Base-by-base conservation (phyloP, 148 eudicot species). In the Chenopodium quinoa region DNA sequence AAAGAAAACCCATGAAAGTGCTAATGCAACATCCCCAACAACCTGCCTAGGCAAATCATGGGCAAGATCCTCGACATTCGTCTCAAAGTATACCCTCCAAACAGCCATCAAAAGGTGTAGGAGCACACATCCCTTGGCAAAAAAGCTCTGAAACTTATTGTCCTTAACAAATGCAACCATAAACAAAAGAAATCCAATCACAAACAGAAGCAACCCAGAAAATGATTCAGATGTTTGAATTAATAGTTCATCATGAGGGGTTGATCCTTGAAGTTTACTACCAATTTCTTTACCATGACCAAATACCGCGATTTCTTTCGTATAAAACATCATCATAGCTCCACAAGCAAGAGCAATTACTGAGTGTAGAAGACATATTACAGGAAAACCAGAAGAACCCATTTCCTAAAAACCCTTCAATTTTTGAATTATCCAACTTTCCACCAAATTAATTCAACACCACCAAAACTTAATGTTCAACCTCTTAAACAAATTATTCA, bases 131-230 rank as follows among this genome's bases (percentile, higher is more conserved):
- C 98, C 98, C 77, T 85, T 92, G 7, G 98, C 97, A 52, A 95
- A 95, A 79, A 92, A 93, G 83, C 88, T 80, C 66, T 95, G 97
- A 82, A 95, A 95, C 63, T 88, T 83, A 34, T 75, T 81, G 63
- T 95, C 98, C 80, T 91, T 88, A 25, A 95, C 91, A 78, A 95
- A 95, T 56, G 98, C 93, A 78, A 93, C 95, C 98, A 95, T 95
- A 77, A 95, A 91, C 83, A 95, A 63, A 32, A 95, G 87, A 66
- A 95, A 87, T 40, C 98, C 98, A 83, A 95, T 89, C 4, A 84
- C 92, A 81, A 91, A 91, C 71, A 95, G 75, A 79, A 93, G 97
- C 85, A 95, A 82, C 68, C 98, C 98, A 27, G 97, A 91, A 84
- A 95, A 93, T 16, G 98, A 95, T 86, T 92, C 93, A 0, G 98